phyloP scores from a whole-genome alignment of 371 early-diverging fungal species.

The Fennellomyces sp. region DNA sequence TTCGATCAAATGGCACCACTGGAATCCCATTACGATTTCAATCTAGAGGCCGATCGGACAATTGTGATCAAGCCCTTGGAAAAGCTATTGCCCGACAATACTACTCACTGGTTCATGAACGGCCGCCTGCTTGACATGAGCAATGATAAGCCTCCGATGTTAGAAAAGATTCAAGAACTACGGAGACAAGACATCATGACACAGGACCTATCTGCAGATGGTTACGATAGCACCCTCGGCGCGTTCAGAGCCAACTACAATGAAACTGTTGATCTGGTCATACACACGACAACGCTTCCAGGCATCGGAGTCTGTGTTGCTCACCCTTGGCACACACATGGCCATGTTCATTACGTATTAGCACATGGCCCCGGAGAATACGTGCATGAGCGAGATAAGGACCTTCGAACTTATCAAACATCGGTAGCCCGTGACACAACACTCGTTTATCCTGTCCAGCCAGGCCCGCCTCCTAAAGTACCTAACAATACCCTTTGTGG shows the following conservation, averaged over 20 bases:
- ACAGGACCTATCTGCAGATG: neutral
- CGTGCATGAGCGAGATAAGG: constrained; percentile 25
- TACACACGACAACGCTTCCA: constrained; percentile 29
- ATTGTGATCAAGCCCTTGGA: constrained; percentile 11
- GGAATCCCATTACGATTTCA: neutral
- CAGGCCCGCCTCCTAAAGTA: constrained; percentile 1
- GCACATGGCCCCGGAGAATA: constrained; percentile 46
- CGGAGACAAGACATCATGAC: no score
- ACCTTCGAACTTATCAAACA: constrained; percentile 19
- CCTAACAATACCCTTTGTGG: constrained; percentile 25
- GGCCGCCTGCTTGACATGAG: constrained; percentile 17
- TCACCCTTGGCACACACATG: constrained; percentile 53
- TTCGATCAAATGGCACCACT: constrained; percentile 11
- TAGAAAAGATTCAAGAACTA: no score
- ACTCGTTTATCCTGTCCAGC: constrained; percentile 35
- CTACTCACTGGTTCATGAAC: constrained; percentile 35
- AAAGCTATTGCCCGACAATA: constrained; percentile 13
- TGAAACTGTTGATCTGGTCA: constrained; percentile 40
- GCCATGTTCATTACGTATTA: constrained; percentile 41
- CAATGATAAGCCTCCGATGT: neutral
- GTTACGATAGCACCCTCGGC: constrained; percentile 29
- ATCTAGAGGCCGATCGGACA: constrained; percentile 11
- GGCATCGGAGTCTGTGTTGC: constrained; percentile 24
- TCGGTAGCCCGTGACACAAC: constrained; percentile 31
- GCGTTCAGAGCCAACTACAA: constrained; percentile 32